A percentile compares a stretch with the other conserved stretches of the same genome.
Evolutionary conservation across 2,329 filamentous ascomycete genomes (phyloP).

Genomic region (Hymenoscyphus scutula): DNA sequence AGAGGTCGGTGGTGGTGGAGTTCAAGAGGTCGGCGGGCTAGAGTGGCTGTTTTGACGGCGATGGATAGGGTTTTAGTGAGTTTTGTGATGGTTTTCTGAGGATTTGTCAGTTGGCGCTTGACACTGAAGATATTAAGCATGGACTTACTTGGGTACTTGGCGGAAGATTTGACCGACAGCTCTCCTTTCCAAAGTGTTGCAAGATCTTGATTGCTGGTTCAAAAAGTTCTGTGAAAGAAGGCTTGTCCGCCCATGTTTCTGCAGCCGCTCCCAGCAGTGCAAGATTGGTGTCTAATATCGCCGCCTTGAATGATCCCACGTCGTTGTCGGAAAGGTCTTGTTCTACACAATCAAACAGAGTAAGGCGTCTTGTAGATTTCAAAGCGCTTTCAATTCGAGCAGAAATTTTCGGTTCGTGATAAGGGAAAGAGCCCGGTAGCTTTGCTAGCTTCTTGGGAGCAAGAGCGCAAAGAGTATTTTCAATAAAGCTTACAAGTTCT

Average conservation of each 20-base stretch:
- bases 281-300: slow-evolving; percentile 61
- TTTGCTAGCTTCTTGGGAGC: slow-evolving; percentile 52
- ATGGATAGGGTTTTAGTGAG: slow-evolving; percentile 45
- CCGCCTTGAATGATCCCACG: slow-evolving; percentile 47
- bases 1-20: slow-evolving; percentile 87
- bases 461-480: slow-evolving; percentile 70
- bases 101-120: slow-evolving; percentile 20
- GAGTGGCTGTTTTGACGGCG: slow-evolving; percentile 59
- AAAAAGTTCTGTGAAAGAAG: slow-evolving; percentile 79
- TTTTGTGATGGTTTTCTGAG: slow-evolving; percentile 28
- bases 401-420: slow-evolving; percentile 53
- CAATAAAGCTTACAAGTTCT: slow-evolving; percentile 77
- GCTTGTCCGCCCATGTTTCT: slow-evolving; percentile 69
- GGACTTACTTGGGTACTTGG: slow-evolving; percentile 28
- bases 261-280: slow-evolving; percentile 66
- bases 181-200: slow-evolving; percentile 57
- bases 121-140: not conserved
- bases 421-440: slow-evolving; percentile 56
- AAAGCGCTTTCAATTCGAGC: slow-evolving; percentile 49
- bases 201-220: slow-evolving; percentile 58
- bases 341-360: slow-evolving; percentile 55
- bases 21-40: slow-evolving; percentile 73
- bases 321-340: slow-evolving; percentile 28
- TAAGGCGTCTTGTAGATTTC: slow-evolving; percentile 50
- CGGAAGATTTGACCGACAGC: slow-evolving; percentile 51